These are phyloP conservation scores for Chaetomium globosum DNA, from an alignment of 2,329 filamentous ascomycete genomes.

Conservation along the genomic window DNA sequence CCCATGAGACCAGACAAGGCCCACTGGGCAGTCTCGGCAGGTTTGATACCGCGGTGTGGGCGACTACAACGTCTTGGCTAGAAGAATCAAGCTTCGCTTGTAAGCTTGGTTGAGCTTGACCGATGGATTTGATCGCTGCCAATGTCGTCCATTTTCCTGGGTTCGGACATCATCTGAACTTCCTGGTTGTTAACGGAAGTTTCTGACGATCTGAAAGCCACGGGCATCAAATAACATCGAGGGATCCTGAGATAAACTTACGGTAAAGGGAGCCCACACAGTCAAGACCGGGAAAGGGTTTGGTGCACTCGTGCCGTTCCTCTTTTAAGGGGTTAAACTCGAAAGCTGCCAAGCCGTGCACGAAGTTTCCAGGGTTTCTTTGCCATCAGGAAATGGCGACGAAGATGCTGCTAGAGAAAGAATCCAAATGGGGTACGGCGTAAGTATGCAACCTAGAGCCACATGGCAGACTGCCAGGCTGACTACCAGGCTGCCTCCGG, in stretches of 20 bases:
- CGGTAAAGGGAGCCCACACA: not conserved
- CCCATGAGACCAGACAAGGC: not conserved
- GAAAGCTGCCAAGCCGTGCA: not conserved
- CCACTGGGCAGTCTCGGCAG: not conserved
- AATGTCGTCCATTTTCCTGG: not conserved
- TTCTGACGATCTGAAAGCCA: not conserved
- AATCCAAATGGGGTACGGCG: not conserved
- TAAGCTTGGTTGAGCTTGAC: not conserved
- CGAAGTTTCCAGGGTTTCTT: not conserved
- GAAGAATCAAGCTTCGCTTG: not conserved
- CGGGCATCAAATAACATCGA: not conserved
- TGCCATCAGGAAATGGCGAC: not conserved
- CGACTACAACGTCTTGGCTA: too few relatives aligned
- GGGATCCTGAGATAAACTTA: not conserved
- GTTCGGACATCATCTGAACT: conserved; percentile 7
- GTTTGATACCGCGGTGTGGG: not conserved
- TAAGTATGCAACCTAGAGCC: not conserved
- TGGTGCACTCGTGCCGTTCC: too few relatives aligned
- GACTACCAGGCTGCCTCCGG: not conserved
- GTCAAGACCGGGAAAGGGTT: not conserved
- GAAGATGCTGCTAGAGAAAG: not conserved
- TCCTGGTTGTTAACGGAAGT: not conserved
- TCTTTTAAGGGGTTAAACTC: not conserved
- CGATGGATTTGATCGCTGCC: not conserved
- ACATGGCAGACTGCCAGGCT: not conserved